Percentiles rank a stretch among this genome's conserved stretches.
phyloP scores from a whole-genome alignment of 371 early-diverging fungal species.

The Lichtheimia ramosa region DNA sequence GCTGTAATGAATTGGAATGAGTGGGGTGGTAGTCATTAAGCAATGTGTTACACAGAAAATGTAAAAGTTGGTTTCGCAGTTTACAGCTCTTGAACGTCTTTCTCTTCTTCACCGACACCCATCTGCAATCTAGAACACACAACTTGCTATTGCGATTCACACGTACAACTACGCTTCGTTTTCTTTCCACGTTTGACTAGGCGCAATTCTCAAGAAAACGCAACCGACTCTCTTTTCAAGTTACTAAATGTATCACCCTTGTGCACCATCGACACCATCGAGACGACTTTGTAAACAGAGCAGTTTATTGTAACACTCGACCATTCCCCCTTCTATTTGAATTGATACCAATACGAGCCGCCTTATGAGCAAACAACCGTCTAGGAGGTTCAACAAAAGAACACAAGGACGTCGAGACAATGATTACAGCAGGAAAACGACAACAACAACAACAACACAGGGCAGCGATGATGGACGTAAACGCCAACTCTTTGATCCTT shows the following conservation, averaged over 20 bases:
- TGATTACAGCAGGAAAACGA: constrained; percentile 1
- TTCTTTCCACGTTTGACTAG: no score
- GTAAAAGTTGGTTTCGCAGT: no score
- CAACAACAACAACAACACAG: neutral
- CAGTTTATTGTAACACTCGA: neutral
- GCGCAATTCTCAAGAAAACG: no score
- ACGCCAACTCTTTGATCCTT: constrained; percentile 35
- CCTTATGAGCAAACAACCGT: constrained; percentile 2
- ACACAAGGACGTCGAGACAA: constrained; percentile 6
- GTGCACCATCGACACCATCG: neutral
- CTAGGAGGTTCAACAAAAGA: constrained; percentile 3
- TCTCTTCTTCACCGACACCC: no score
- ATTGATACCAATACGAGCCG: neutral
- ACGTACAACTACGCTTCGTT: no score
- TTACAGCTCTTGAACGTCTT: no score
- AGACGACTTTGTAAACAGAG: neutral
- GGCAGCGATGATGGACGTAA: constrained; percentile 7
- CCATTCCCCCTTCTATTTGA: neutral
- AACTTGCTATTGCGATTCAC: no score
- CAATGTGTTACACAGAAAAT: no score
- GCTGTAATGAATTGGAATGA: no score
- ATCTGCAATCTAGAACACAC: no score
- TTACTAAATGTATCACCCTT: constrained; percentile 1
- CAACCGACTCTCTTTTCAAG: neutral
- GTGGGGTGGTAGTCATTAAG: no score